These are phyloP conservation scores for Coniosporium apollinis DNA, from an alignment of 495 filamentous ascomycete species.

Conservation along the genomic window DNA sequence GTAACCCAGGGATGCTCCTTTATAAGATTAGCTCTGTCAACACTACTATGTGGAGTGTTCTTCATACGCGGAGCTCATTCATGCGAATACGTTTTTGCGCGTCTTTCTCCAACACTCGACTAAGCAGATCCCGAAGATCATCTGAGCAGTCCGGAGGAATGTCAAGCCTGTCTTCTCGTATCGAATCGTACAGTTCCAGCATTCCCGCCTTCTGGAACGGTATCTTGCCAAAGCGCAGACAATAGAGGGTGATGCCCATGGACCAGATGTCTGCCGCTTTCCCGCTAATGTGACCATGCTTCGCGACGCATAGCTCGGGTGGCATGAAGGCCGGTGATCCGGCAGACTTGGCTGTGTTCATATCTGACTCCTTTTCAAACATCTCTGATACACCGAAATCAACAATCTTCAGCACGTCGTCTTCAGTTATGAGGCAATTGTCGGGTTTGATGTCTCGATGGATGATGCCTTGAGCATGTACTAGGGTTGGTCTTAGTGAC, in stretches of 20 bases:
- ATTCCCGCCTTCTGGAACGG: constrained; percentile 68
- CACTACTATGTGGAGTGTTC: background rate
- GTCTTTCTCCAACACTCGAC: constrained; percentile 30
- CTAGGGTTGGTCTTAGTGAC: too few species aligned
- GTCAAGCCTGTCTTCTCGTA: constrained; percentile 44
- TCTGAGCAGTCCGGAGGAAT: constrained; percentile 26
- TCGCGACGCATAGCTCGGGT: constrained; percentile 78
- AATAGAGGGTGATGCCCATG: constrained; percentile 93
- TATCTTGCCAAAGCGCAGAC: constrained; percentile 70
- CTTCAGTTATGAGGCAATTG: constrained; percentile 77
- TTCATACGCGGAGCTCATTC: constrained; percentile 60
- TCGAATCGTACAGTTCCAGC: constrained; percentile 78
- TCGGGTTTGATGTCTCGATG: constrained; percentile 98
- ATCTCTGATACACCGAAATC: constrained; percentile 98
- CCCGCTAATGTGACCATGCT: constrained; percentile 76
- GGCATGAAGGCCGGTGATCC: constrained; percentile 92
- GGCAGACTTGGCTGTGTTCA: constrained; percentile 87
- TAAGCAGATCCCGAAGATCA: constrained; percentile 20
- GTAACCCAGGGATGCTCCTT: constrained; percentile 95
- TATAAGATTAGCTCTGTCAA: constrained; percentile 1
- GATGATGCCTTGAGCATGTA: constrained; percentile 88
- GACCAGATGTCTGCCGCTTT: constrained; percentile 94
- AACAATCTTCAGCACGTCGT: constrained; percentile 88
- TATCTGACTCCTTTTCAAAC: constrained; percentile 77
- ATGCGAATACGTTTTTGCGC: constrained; percentile 62